These are phyloP conservation scores for Paralagenidium karlingii DNA, from an alignment of 352 stramenopile species.

Conservation along the genomic window DNA sequence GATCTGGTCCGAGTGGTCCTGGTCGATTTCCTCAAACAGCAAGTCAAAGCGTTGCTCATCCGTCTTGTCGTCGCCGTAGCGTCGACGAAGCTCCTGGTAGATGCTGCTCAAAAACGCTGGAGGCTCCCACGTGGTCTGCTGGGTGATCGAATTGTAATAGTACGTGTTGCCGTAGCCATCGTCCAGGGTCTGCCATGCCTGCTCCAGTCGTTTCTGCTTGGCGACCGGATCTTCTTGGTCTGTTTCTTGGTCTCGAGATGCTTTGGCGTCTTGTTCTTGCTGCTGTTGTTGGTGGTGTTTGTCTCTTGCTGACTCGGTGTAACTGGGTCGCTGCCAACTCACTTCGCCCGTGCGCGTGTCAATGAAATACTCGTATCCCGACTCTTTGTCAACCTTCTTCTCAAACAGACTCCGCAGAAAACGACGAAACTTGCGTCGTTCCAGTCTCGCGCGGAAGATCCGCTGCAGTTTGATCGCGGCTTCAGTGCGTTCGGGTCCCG, in stretches of 20 bases:
- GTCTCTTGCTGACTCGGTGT: conserved; percentile 6
- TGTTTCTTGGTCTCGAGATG: conserved; percentile 3
- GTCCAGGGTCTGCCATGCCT: conserved; percentile 39
- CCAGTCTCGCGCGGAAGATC: conserved; percentile 54
- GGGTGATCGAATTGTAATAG: conserved; percentile 55
- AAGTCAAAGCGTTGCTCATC: conserved; percentile 49
- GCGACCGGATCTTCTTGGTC: neutral
- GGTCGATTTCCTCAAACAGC: conserved; percentile 52
- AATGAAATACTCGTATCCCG: conserved; percentile 41
- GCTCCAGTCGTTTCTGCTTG: too few relatives aligned
- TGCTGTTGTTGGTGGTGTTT: neutral
- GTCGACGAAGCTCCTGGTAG: conserved; percentile 30
- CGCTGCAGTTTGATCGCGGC: conserved; percentile 52
- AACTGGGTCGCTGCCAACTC: conserved; percentile 34
- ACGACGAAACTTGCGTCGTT: conserved; percentile 35
- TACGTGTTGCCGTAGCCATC: conserved; percentile 56
- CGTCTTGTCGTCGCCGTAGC: conserved; percentile 31
- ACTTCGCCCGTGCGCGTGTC: conserved; percentile 44
- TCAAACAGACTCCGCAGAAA: conserved; percentile 47
- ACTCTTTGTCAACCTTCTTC: conserved; percentile 24
- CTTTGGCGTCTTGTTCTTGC: too few relatives aligned
- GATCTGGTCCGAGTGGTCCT: conserved; percentile 38
- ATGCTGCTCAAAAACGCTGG: conserved; percentile 36
- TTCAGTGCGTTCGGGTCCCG: conserved; percentile 36
- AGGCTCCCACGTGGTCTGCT: conserved; percentile 50